A percentile compares a stretch with the other conserved stretches of the same genome.
These are phyloP conservation scores for Suhomyces vadensis DNA, from an alignment of 805 yeast species.

Conservation along the genomic window DNA sequence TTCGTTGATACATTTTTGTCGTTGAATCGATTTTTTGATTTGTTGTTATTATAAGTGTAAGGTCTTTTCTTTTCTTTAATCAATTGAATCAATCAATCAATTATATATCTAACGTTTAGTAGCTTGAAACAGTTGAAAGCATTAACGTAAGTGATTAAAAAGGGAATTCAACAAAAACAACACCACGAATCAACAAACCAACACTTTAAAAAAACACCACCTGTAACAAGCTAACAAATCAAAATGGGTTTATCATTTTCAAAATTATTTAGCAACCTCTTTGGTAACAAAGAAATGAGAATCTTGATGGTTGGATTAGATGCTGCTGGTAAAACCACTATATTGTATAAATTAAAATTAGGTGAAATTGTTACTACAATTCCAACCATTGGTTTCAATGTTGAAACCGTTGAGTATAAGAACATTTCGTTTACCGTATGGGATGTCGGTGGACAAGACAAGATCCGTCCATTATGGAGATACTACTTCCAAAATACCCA, in stretches of 20 bases:
- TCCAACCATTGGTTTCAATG: slow-evolving; percentile 46
- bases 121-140: background rate
- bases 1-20: slow-evolving; percentile 8
- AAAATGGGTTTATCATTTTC: slow-evolving; percentile 42
- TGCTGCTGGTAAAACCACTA: slow-evolving; percentile 46
- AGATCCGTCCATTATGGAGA: slow-evolving; percentile 46
- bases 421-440: slow-evolving; percentile 45
- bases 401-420: slow-evolving; percentile 45
- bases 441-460: slow-evolving; percentile 49
- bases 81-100: slow-evolving; percentile 9
- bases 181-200: background rate
- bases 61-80: slow-evolving; percentile 4
- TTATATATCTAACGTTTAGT: background rate
- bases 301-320: slow-evolving; percentile 46
- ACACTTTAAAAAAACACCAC: slow-evolving; percentile 1
- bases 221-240: slow-evolving; percentile 2
- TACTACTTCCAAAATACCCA: slow-evolving; percentile 46
- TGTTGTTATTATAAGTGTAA: slow-evolving; percentile 9
- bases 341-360: slow-evolving; percentile 43
- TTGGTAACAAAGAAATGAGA: slow-evolving; percentile 46
- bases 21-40: slow-evolving; percentile 8
- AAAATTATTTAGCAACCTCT: slow-evolving; percentile 41
- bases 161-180: background rate
- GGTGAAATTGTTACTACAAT: slow-evolving; percentile 46
- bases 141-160: slow-evolving; percentile 1